phyloP scores from a whole-genome alignment of 2,329 filamentous ascomycete genomes.

The Metarhizium rileyi region DNA sequence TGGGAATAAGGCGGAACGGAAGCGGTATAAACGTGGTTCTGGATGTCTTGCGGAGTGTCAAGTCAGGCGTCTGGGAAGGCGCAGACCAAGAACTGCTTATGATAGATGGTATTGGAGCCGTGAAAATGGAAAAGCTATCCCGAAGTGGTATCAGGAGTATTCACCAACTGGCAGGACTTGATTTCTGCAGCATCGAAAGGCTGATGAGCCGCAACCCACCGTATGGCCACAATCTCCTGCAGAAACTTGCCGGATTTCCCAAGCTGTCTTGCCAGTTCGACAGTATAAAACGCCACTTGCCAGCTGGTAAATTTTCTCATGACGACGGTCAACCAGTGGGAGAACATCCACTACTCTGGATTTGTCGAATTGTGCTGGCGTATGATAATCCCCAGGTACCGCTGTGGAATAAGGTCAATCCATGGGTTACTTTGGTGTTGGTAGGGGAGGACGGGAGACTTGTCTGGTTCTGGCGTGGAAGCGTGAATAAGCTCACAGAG shows the following conservation, averaged over 20 bases:
- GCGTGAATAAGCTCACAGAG: conserved; percentile 53
- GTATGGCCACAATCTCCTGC: conserved; percentile 62
- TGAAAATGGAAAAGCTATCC: conserved; percentile 64
- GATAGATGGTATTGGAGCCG: conserved; percentile 66
- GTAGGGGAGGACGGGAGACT: conserved; percentile 45
- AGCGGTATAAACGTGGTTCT: conserved; percentile 58
- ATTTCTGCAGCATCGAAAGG: conserved; percentile 66
- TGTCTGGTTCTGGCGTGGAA: conserved; percentile 57
- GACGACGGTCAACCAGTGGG: conserved; percentile 1
- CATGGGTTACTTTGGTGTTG: conserved; percentile 65
- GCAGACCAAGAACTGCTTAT: conserved; percentile 74
- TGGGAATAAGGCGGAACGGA: conserved; percentile 45
- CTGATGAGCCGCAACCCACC: conserved; percentile 72
- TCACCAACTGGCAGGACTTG: conserved; percentile 55
- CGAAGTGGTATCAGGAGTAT: conserved; percentile 62
- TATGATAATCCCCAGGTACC: conserved; percentile 58
- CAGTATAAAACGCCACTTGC: conserved; percentile 14
- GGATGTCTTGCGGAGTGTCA: conserved; percentile 67
- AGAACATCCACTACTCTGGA: conserved; percentile 10
- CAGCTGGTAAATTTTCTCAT: neutral
- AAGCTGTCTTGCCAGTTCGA: conserved; percentile 32
- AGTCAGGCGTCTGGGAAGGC: conserved; percentile 72
- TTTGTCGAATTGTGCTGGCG: conserved; percentile 56
- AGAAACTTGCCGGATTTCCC: conserved; percentile 61
- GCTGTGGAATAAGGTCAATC: conserved; percentile 51